Conservation (phyloP, 2,329 filamentous ascomycete genomes). For the Fusarium duplospermum region DNA sequence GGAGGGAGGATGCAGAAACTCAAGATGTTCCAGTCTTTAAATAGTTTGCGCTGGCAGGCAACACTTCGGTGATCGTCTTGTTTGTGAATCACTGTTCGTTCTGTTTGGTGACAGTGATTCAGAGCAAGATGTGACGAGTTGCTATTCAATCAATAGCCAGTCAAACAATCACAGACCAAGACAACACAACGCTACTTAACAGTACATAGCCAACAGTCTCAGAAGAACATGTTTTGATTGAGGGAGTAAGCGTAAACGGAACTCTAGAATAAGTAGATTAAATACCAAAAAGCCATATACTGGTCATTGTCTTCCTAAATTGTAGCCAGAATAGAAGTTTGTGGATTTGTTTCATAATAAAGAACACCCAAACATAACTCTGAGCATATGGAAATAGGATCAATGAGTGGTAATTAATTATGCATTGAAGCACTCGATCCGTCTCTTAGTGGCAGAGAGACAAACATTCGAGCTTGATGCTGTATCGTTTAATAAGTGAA, state of each 20-base stretch:
- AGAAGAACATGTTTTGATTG: background rate
- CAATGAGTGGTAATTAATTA: background rate
- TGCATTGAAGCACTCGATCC: background rate
- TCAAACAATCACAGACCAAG: background rate
- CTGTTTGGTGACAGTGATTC: background rate
- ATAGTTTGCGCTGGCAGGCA: background rate
- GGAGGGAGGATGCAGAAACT: background rate
- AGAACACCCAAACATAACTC: background rate
- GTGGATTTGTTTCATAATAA: background rate
- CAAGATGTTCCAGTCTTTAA: background rate
- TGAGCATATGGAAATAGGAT: background rate
- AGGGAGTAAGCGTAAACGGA: background rate
- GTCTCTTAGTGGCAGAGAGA: background rate
- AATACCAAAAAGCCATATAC: background rate
- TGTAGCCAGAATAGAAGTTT: background rate
- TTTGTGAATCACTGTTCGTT: background rate
- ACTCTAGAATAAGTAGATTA: background rate
- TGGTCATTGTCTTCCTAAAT: background rate
- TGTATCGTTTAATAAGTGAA: background rate
- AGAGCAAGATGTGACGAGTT: background rate
- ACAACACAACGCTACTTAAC: background rate
- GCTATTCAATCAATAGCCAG: background rate
- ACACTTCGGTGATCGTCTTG: background rate
- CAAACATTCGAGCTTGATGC: background rate
- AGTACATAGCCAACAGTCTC: background rate